phyloP scores from a whole-genome alignment of 1,139 yeast genomes.

The Taiozyma sp. region DNA sequence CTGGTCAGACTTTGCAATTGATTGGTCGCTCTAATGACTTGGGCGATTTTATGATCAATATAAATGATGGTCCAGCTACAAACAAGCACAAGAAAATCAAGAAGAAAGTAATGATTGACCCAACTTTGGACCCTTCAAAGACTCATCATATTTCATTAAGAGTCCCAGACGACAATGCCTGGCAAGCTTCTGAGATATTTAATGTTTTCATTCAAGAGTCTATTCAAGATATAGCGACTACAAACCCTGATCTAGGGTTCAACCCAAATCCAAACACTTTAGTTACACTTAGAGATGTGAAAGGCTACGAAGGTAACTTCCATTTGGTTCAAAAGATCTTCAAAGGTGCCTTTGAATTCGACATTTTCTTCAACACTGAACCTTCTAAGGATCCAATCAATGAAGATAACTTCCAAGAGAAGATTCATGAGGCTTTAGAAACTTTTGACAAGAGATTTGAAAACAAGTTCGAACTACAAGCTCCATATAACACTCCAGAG shows the following conservation, averaged over 20 bases:
- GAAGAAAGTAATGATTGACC: conserved; percentile 25
- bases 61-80: conserved; percentile 41
- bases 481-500: conserved; percentile 47
- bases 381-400: conserved; percentile 39
- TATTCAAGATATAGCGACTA: conserved; percentile 39
- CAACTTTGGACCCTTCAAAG: conserved; percentile 44
- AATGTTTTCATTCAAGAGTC: conserved; percentile 66
- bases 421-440: conserved; percentile 33
- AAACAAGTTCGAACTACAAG: conserved; percentile 43
- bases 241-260: conserved; percentile 29
- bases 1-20: conserved; percentile 35
- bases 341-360: conserved; percentile 73
- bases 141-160: conserved; percentile 63
- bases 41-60: conserved; percentile 46
- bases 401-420: conserved; percentile 33
- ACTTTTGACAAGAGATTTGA: conserved; percentile 53
- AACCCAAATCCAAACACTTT: conserved; percentile 33
- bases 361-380: conserved; percentile 52
- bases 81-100: conserved; percentile 36
- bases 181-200: conserved; percentile 80
- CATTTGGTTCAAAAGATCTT: conserved; percentile 76
- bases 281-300: conserved; percentile 54
- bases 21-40: conserved; percentile 52
- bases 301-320: conserved; percentile 64
- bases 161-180: conserved; percentile 67